These are phyloP conservation scores for Talaromyces atroroseus DNA, from an alignment of 2,329 filamentous ascomycete species.

Conservation along the genomic window DNA sequence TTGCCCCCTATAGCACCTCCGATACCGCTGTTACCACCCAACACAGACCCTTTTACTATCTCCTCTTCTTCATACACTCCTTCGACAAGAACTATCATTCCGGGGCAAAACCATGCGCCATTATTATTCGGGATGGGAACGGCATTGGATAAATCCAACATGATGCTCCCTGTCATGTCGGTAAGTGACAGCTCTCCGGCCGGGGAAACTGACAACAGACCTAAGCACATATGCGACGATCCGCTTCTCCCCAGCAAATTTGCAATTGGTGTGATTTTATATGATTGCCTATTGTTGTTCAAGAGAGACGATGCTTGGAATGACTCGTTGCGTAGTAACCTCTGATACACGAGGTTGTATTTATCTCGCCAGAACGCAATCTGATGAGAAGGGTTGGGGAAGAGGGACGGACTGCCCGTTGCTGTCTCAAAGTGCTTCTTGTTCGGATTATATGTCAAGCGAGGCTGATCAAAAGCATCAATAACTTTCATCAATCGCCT, in stretches of 20 bases:
- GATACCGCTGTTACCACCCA: constrained; percentile 74
- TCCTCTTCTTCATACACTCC: constrained; percentile 96
- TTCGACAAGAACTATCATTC: constrained; percentile 93
- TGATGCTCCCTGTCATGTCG: constrained; percentile 83
- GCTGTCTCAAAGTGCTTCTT: constrained; percentile 89
- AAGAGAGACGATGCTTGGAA: constrained; percentile 80
- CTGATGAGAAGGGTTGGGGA: constrained; percentile 75
- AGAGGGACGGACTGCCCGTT: constrained; percentile 59
- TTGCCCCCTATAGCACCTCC: constrained; percentile 88
- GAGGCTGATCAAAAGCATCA: constrained; percentile 77
- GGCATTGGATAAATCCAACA: constrained; percentile 74
- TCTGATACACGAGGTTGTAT: constrained; percentile 87
- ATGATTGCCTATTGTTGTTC: constrained; percentile 54
- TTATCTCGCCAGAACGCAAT: constrained; percentile 81
- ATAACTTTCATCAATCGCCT: constrained; percentile 80
- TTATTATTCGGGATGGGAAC: constrained; percentile 70
- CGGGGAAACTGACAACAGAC: constrained; percentile 73
- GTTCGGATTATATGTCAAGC: constrained; percentile 40
- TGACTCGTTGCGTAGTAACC: constrained; percentile 83
- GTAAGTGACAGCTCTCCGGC: constrained; percentile 76
- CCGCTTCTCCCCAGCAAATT: constrained; percentile 73
- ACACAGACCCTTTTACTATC: constrained; percentile 56
- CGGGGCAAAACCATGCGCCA: constrained; percentile 86
- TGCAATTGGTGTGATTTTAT: constrained; percentile 83
- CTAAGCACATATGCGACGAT: constrained; percentile 78